Percentiles rank a stretch among this genome's conserved stretches.
phyloP scores from a whole-genome alignment of 768 basidiomycete species.

The Xerocomus brunneocitrinus region DNA sequence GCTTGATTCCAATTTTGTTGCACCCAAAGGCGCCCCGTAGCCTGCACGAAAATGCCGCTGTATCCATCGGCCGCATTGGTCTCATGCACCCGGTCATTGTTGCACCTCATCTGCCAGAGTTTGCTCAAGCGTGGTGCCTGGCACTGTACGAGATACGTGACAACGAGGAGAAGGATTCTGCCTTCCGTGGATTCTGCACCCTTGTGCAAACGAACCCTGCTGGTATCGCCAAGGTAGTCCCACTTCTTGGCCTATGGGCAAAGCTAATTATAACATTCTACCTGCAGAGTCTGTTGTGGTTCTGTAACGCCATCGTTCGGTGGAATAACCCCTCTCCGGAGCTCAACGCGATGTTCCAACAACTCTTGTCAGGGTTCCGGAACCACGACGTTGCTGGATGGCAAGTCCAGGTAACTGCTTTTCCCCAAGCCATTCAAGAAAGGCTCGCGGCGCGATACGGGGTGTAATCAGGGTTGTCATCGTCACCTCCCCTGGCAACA shows the following conservation, averaged over 20 bases:
- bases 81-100: conserved; percentile 87
- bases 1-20: conserved; percentile 89
- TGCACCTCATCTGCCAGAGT: conserved; percentile 83
- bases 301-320: conserved; percentile 95
- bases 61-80: conserved; percentile 94
- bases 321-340: conserved; percentile 93
- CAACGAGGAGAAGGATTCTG: conserved; percentile 99
- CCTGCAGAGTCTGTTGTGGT: conserved; percentile 84
- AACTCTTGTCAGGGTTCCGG: conserved; percentile 86
- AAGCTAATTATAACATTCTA: conserved; percentile 1
- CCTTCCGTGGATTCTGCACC: conserved; percentile 95
- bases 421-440: conserved; percentile 87
- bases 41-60: conserved; percentile 95
- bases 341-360: conserved; percentile 91
- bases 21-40: conserved; percentile 91
- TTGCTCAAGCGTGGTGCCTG: conserved; percentile 95
- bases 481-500: not conserved
- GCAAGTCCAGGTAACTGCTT: conserved; percentile 74
- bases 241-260: not conserved
- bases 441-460: conserved; percentile 83
- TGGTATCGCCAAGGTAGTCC: conserved; percentile 79
- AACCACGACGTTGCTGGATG: conserved; percentile 81
- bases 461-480: conserved; percentile 45
- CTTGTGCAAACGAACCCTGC: conserved; percentile 92
- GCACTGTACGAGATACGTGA: conserved; percentile 97